Base-by-base conservation (phyloP, 2,329 filamentous ascomycete genomes). In the Cercospora sp. region DNA sequence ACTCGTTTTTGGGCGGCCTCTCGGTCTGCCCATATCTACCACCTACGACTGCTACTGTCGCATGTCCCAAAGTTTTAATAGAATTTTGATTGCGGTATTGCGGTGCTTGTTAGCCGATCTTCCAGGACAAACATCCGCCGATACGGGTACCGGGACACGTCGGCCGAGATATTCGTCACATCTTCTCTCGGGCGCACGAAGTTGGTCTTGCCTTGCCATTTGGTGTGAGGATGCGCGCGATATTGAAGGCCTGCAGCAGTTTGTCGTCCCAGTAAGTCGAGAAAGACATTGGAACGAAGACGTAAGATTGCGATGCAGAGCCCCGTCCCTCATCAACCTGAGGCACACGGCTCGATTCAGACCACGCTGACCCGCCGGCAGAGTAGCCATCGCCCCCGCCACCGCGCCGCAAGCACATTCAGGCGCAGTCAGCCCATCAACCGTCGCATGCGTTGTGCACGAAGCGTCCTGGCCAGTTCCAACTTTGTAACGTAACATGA, bases 161-260 rank as follows among this genome's bases (percentile, higher is more conserved):
- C 12, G 23, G 48, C 23, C 48, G 23, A 12, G 5, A 3, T 3
- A n/a, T 28, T 28, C 48, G 12, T 7, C 48, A 28, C 13, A 3
- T 28, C 0, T 26, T 28, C 36, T 6, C 20, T 55, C 48, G 48
- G 48, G 48, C 45, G 45, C 45, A 48, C 20, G 10, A 9, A 48
- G 48, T 55, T 28, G 48, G 48, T 55, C 18, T 16, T 9, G 23
- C 48, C 18, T 16, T 9, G 23, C 48, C 48, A 3, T 13, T 8
- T 12, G 48, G 26, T 28, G 51, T 13, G 51, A 59, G 18, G 4
- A 64, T 64, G 62, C 23, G 51, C 51, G 62, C 62, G 61, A 55
- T 64, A 64, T 64, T 64, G 61, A 64, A 20, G 61, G 30, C 48
- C 39, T 20, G 45, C 33, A 39, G 18, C 31, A 31, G 13, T 55